phyloP scores from a whole-genome alignment of 1,139 yeast species.

The Lodderomyces pseudojiufengensis region DNA sequence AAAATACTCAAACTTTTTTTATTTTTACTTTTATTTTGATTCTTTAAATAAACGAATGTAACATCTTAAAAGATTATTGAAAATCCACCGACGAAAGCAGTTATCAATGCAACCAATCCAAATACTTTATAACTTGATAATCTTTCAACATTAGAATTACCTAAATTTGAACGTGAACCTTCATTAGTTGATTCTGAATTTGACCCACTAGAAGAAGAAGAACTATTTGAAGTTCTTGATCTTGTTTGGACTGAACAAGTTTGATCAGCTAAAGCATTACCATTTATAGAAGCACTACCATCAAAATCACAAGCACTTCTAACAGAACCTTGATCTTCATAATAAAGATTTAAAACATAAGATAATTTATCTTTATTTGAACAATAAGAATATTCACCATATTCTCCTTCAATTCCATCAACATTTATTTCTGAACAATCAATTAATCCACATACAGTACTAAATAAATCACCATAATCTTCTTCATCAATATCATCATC shows the following conservation, averaged over 20 bases:
- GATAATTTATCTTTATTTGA: conserved; percentile 37
- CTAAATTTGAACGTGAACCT: conserved; percentile 3
- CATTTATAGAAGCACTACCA: conserved; percentile 38
- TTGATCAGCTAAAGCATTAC: conserved; percentile 26
- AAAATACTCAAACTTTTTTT: too few relatives aligned
- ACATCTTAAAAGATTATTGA: conserved; percentile 28
- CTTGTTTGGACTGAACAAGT: conserved; percentile 19
- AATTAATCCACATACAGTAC: conserved; percentile 29
- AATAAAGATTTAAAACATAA: conserved; percentile 40
- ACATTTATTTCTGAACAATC: conserved; percentile 38
- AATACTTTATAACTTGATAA: conserved; percentile 29
- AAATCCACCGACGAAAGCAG: conserved; percentile 39
- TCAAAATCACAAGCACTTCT: conserved; percentile 38
- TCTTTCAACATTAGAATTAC: conserved; percentile 17
- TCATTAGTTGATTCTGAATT: conserved; percentile 4
- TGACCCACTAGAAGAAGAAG: background rate
- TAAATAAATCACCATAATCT: conserved; percentile 35
- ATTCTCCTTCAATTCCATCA: conserved; percentile 35
- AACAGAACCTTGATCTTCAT: conserved; percentile 25
- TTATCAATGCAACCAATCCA: conserved; percentile 14
- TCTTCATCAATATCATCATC: conserved; percentile 25
- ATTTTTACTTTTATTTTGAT: too few relatives aligned
- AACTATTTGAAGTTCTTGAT: background rate
- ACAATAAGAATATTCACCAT: conserved; percentile 43
- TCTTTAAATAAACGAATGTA: too few relatives aligned